These are phyloP conservation scores for Polyporus tsugae DNA, from an alignment of 1,284 basidiomycete genomes.

Conservation along the genomic window DNA sequence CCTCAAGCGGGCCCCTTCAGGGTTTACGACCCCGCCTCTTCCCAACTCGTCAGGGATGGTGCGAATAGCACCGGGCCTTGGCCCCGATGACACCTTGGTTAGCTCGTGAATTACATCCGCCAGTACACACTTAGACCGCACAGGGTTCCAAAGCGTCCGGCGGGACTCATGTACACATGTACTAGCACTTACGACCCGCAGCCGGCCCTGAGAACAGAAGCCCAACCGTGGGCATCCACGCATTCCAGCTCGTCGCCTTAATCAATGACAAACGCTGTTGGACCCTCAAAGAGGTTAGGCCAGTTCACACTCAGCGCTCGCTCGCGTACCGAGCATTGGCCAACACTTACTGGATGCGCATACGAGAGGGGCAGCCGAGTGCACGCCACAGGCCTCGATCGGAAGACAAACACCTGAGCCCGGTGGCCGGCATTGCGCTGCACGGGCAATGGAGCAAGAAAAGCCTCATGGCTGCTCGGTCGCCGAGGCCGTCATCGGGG, in stretches of 20 bases:
- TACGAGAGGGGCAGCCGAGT: neutral
- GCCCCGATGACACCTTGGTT: neutral
- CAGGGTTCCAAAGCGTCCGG: neutral
- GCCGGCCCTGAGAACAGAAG: slow-evolving; percentile 19
- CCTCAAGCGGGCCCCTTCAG: neutral
- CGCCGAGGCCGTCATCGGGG: neutral
- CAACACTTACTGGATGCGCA: slow-evolving; percentile 2
- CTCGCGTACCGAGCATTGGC: neutral
- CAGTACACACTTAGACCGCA: neutral
- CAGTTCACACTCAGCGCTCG: neutral
- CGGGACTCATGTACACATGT: neutral
- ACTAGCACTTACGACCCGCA: slow-evolving; percentile 6
- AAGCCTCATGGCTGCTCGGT: neutral
- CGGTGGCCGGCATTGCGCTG: neutral
- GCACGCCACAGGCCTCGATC: neutral
- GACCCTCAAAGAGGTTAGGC: slow-evolving; percentile 23
- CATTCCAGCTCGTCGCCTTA: slow-evolving; percentile 3
- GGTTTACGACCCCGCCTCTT: neutral
- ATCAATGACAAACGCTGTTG: slow-evolving; percentile 31
- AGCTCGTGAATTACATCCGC: neutral
- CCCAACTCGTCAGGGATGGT: neutral
- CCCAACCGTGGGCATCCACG: slow-evolving; percentile 13
- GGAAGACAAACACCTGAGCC: neutral
- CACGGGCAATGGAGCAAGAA: neutral
- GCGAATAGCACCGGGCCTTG: neutral